A percentile compares a stretch with the other conserved stretches of the same genome.
These are phyloP conservation scores for Acanthamoeba castellanii DNA, from an alignment of 208 protist genomes.

Conservation along the genomic window DNA sequence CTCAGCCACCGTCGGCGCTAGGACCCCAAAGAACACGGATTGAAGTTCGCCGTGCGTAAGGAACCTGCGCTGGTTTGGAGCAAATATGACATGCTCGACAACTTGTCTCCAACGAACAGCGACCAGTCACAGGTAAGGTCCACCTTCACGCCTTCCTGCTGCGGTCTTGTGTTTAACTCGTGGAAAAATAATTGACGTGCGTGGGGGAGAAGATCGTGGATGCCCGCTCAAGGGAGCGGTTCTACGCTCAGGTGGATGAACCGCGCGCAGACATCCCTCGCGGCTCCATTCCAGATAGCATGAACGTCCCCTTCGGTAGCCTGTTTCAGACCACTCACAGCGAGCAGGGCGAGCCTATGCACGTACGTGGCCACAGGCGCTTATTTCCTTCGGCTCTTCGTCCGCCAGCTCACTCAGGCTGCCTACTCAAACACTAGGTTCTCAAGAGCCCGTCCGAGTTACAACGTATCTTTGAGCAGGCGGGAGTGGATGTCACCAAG, in stretches of 20 bases:
- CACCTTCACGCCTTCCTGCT: not conserved
- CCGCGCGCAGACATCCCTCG: constrained; percentile 32
- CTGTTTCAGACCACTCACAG: not conserved
- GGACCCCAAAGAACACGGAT: not conserved
- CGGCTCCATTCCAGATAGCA: constrained; percentile 1
- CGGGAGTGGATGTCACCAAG: constrained; percentile 5
- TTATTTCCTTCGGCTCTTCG: not conserved
- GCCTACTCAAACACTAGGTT: not conserved
- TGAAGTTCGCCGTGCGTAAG: constrained; percentile 14
- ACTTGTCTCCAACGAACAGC: not conserved
- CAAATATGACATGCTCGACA: constrained; percentile 48
- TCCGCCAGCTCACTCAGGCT: not conserved
- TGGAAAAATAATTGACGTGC: not conserved
- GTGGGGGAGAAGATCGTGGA: not conserved
- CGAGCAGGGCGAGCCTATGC: not conserved
- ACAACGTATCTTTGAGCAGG: not conserved
- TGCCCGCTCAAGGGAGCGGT: constrained; percentile 26
- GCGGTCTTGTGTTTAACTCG: not conserved
- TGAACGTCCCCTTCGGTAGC: not conserved
- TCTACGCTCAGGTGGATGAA: constrained; percentile 23
- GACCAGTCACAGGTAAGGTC: not conserved
- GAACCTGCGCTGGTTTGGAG: not conserved
- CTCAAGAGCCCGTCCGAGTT: constrained; percentile 10
- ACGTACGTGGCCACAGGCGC: not conserved
- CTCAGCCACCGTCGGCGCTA: not conserved